Percentiles rank a stretch among this genome's conserved stretches.
Evolutionary conservation across 1,139 yeast genomes (phyloP).

Genomic region (Hanseniaspora sp.): DNA sequence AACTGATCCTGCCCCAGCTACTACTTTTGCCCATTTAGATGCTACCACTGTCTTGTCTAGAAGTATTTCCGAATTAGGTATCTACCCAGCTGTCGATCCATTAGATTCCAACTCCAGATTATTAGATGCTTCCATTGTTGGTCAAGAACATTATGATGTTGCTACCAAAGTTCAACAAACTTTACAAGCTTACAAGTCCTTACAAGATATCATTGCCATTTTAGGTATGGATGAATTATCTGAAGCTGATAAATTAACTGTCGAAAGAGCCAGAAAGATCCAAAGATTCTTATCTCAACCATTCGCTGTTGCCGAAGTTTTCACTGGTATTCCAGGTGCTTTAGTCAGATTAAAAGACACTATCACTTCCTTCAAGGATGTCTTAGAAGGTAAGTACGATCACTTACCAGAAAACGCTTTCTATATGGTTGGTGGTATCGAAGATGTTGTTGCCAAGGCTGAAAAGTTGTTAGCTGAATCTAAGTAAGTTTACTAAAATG

Average conservation of each 20-base stretch:
- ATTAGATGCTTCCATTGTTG: constrained; percentile 92
- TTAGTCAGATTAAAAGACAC: constrained; percentile 95
- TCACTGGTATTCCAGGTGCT: constrained; percentile 98
- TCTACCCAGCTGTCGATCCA: constrained; percentile 99
- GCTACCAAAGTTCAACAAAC: constrained; percentile 96
- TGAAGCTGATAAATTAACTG: constrained; percentile 95
- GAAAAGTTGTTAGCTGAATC: constrained; percentile 96
- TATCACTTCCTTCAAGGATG: constrained; percentile 87
- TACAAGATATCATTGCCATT: constrained; percentile 99
- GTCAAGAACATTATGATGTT: constrained; percentile 95
- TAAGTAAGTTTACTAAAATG: constrained; percentile 36
- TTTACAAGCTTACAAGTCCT: constrained; percentile 97
- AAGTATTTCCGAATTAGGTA: constrained; percentile 99
- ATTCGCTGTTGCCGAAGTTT: constrained; percentile 98
- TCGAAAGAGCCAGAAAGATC: constrained; percentile 99
- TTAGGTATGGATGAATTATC: constrained; percentile 99
- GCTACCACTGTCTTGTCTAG: constrained; percentile 99
- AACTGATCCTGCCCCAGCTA: constrained; percentile 99
- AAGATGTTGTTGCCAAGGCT: constrained; percentile 96
- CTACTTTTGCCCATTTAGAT: constrained; percentile 99
- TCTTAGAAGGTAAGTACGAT: constrained; percentile 96
- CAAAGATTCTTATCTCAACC: constrained; percentile 99
- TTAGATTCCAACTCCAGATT: constrained; percentile 98
- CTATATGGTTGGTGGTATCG: constrained; percentile 99
- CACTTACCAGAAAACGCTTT: constrained; percentile 97